Conservation (phyloP, 2,329 filamentous ascomycete species). For the Penicillium oxalicum region DNA sequence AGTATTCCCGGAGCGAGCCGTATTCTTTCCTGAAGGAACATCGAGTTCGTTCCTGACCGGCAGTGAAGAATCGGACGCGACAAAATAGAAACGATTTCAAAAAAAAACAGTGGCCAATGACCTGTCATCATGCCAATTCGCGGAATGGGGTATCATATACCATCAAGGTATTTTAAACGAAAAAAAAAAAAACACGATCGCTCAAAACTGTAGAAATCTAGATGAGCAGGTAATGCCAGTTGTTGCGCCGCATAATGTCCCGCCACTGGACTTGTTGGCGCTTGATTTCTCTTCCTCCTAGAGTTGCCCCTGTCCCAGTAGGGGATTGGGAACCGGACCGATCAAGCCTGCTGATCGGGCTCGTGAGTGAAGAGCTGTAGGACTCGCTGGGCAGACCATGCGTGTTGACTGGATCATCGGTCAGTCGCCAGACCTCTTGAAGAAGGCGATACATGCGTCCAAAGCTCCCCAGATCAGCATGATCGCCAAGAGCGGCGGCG, state of each 20-base stretch:
- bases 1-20: too few species aligned
- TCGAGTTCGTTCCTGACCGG: too few species aligned
- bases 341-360: neutral
- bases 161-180: too few species aligned
- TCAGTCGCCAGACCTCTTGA: slow-evolving; percentile 71
- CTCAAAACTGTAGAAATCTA: slow-evolving; percentile 47
- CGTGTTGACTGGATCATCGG: slow-evolving; percentile 50
- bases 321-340: too few species aligned
- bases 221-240: slow-evolving; percentile 89
- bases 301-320: too few species aligned
- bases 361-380: neutral
- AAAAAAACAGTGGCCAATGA: neutral
- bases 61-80: too few species aligned
- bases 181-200: too few species aligned
- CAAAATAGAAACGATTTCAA: too few species aligned
- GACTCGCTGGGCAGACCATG: neutral
- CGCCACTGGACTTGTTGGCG: slow-evolving; percentile 80
- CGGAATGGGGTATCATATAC: too few species aligned
- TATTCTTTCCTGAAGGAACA: too few species aligned
- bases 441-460: slow-evolving; percentile 74
- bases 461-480: slow-evolving; percentile 76
- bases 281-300: slow-evolving; percentile 19
- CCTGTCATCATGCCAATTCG: too few species aligned
- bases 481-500: slow-evolving; percentile 65
- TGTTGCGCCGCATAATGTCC: slow-evolving; percentile 84